Evolutionary conservation across 495 filamentous ascomycete species (phyloP).

Genomic region (Poronia punctata): DNA sequence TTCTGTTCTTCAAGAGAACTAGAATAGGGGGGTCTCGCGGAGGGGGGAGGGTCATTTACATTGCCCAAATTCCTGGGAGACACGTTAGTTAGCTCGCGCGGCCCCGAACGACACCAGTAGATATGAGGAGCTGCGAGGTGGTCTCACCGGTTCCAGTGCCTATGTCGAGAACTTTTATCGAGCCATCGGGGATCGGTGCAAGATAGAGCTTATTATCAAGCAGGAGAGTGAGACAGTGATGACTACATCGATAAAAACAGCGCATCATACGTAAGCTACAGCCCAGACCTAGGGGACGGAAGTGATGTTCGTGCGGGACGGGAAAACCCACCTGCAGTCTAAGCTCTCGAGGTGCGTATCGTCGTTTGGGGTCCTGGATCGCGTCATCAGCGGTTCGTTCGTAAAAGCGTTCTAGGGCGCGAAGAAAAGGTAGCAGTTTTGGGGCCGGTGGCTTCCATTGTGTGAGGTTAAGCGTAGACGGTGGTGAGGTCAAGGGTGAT

Average conservation of each 20-base stretch:
- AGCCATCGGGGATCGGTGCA: slow-evolving; percentile 42
- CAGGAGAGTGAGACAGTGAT: slow-evolving; percentile 28
- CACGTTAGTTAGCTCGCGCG: slow-evolving; percentile 15
- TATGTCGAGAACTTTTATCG: slow-evolving; percentile 45
- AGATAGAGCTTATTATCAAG: slow-evolving; percentile 46
- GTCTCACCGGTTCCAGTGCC: slow-evolving; percentile 49
- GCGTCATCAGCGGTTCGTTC: too few species aligned
- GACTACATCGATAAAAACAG: slow-evolving; percentile 9
- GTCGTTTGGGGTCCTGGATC: slow-evolving; percentile 23
- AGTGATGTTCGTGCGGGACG: slow-evolving; percentile 6
- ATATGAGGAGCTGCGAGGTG: background rate
- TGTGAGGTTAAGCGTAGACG: slow-evolving; percentile 1
- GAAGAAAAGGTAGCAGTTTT: too few species aligned
- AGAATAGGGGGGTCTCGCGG: too few species aligned
- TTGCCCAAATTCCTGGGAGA: slow-evolving; percentile 30
- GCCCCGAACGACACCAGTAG: slow-evolving; percentile 21
- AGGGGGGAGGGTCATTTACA: slow-evolving; percentile 19
- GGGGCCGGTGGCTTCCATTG: too few species aligned
- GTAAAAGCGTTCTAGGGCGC: too few species aligned
- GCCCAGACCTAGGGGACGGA: background rate
- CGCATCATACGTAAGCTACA: background rate
- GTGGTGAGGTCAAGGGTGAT: background rate
- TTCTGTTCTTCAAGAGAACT: too few species aligned
- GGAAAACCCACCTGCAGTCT: slow-evolving; percentile 22
- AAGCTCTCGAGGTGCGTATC: slow-evolving; percentile 15